Conservation (phyloP, 148 eudicot species). For the Beta vulgaris region DNA sequence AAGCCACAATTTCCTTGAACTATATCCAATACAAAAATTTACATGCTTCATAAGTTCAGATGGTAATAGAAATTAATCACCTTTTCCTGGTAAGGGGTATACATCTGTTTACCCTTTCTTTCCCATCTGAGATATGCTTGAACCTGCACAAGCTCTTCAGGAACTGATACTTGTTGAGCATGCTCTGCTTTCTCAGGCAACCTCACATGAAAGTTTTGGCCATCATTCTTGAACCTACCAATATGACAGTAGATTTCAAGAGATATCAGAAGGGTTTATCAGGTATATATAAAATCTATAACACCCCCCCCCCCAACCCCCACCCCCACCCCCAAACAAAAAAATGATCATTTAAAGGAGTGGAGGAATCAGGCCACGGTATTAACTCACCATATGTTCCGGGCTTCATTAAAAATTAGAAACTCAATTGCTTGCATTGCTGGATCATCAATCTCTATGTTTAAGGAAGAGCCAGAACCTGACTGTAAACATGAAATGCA, state of each 20-base stretch:
- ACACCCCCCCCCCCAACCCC: too few relatives aligned
- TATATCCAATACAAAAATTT: background rate
- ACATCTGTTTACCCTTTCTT: constrained; percentile 89
- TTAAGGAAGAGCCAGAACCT: constrained; percentile 57
- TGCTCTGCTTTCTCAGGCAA: constrained; percentile 49
- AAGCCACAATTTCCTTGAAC: background rate
- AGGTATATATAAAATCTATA: constrained; percentile 5
- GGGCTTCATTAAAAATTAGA: constrained; percentile 75
- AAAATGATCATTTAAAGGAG: background rate
- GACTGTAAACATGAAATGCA: constrained; percentile 49
- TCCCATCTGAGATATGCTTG: constrained; percentile 98
- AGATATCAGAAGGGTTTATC: background rate
- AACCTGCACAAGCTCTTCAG: constrained; percentile 95
- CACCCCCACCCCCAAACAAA: constrained; percentile 2
- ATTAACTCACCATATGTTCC: constrained; percentile 63
- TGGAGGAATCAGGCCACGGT: constrained; percentile 5
- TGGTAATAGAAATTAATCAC: constrained; percentile 24
- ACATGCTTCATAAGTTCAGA: background rate
- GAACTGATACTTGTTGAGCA: constrained; percentile 52
- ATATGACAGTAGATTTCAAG: background rate
- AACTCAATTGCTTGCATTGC: constrained; percentile 83
- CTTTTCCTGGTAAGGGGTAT: constrained; percentile 82
- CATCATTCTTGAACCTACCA: constrained; percentile 80
- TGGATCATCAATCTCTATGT: constrained; percentile 83
- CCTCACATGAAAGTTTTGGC: constrained; percentile 66